Evolutionary conservation across 805 yeast genomes (phyloP), one percentile per base, ranked within the genome.

Genomic region (Metschnikowia baotianmanensis): DNA sequence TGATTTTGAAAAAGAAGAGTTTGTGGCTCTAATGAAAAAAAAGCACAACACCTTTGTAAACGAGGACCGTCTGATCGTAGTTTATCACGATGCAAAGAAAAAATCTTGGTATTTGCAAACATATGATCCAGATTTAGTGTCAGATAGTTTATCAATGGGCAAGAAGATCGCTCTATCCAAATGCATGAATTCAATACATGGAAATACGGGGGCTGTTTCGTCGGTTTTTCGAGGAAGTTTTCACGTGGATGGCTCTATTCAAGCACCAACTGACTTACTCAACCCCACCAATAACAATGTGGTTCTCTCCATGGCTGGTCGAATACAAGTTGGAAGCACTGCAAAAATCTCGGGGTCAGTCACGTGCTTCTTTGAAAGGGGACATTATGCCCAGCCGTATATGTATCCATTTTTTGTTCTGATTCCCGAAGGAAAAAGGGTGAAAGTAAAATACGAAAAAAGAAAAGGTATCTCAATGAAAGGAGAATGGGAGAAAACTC

Each of bases 381-480:
- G 46, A 18, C 41, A 37, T n/a, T 48, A 23, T 18, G 49, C 47
- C n/a, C 53, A 47, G 40, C 40, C 49, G 5, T 51, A 40, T 28
- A 31, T 51, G 9, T 36, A 39, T 19, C 55, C 55, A 5, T 42
- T 40, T 23, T 43, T 33, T 19, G 24, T 47, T 23, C 31, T 26
- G 22, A 37, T 47, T 9, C 55, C 55, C 8, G 34, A 29, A 20
- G 53, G 55, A 9, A 28, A 27, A 16, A 35, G 41, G 16, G 27
- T 38, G 3, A 23, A 19, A 21, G 38, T 45, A 1, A 23, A 19
- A 16, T 27, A 13, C 23, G 18, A 30, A 10, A 40, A 36, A 16
- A 31, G 31, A 1, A 27, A 17, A 17, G 52, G 51, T 3, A 15
- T 50, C 7, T 41, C 32, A 9, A 21, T 26, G n/a, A 12, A 3